A percentile compares a stretch with the other conserved stretches of the same genome.
These are phyloP conservation scores for Pisolithus sp. DNA, from an alignment of 768 basidiomycete species.

Conservation along the genomic window DNA sequence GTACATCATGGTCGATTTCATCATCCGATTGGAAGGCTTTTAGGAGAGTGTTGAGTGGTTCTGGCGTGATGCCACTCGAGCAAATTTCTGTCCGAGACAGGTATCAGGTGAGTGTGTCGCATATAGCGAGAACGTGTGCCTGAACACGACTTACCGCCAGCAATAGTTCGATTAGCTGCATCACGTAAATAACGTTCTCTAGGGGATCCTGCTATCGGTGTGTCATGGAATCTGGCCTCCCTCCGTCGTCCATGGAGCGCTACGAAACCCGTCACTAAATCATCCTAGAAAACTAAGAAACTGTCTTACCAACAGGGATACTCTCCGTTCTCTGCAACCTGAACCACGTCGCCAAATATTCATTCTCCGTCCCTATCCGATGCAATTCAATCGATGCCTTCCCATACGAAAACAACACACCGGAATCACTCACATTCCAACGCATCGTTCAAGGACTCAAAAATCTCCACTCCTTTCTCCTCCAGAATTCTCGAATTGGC, in stretches of 20 bases:
- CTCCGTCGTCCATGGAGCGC: slow-evolving; percentile 55
- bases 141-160: slow-evolving; percentile 38
- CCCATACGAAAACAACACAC: slow-evolving; percentile 2
- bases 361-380: slow-evolving; percentile 84
- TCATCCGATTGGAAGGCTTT: slow-evolving; percentile 78
- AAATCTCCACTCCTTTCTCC: slow-evolving; percentile 74
- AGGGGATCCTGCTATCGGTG: slow-evolving; percentile 54
- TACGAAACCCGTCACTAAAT: slow-evolving; percentile 11
- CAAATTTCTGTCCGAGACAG: slow-evolving; percentile 12
- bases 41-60: slow-evolving; percentile 69
- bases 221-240: slow-evolving; percentile 39
- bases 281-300: not conserved
- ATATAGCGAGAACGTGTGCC: not conserved
- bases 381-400: not conserved
- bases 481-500: slow-evolving; percentile 73
- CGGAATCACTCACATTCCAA: slow-evolving; percentile 69
- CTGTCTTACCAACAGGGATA: slow-evolving; percentile 36
- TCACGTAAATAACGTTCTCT: slow-evolving; percentile 60
- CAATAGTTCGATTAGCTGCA: slow-evolving; percentile 68
- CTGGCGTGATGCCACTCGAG: slow-evolving; percentile 33
- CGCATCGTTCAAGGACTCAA: slow-evolving; percentile 78
- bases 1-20: slow-evolving; percentile 47
- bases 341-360: slow-evolving; percentile 79
- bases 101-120: not conserved
- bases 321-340: slow-evolving; percentile 55